Conservation (phyloP, 306 rosid species). For the Prunus mume region DNA sequence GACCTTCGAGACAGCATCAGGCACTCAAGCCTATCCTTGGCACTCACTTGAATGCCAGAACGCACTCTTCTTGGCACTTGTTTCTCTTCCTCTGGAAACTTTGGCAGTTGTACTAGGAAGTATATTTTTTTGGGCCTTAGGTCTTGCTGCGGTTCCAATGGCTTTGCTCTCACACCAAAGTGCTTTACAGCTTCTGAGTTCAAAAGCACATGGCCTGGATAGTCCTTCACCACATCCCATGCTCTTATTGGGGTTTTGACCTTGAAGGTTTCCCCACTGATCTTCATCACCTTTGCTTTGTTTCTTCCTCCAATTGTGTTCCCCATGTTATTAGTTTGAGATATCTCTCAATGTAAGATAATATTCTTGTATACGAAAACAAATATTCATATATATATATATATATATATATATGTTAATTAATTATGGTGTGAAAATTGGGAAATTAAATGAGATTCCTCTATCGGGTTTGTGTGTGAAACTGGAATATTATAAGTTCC, state of each 20-base stretch:
- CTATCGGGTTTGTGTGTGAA: not conserved
- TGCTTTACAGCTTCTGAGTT: conserved; percentile 59
- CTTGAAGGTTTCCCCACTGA: conserved; percentile 70
- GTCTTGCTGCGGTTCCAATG: conserved; percentile 53
- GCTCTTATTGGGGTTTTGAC: conserved; percentile 53
- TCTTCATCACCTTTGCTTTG: conserved; percentile 74
- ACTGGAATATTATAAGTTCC: not conserved
- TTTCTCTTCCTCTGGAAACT: conserved; percentile 13
- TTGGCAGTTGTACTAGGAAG: conserved; percentile 58
- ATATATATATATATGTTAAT: not conserved
- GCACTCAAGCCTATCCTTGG: conserved; percentile 75
- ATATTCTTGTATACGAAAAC: not conserved
- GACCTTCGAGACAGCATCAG: conserved; percentile 70
- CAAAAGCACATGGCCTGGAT: conserved; percentile 58
- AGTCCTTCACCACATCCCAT: conserved; percentile 50
- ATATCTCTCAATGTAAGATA: not conserved
- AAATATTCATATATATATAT: not conserved
- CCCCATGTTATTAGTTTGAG: conserved; percentile 46
- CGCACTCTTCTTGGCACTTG: conserved; percentile 37
- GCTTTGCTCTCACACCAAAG: conserved; percentile 67
- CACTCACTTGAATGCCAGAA: conserved; percentile 55
- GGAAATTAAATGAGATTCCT: not conserved
- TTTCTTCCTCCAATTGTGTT: conserved; percentile 53
- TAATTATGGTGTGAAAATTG: not conserved
- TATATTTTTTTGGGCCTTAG: conserved; percentile 59